phyloP scores from a whole-genome alignment of 2,329 filamentous ascomycete species.

The Diaporthe velutina region DNA sequence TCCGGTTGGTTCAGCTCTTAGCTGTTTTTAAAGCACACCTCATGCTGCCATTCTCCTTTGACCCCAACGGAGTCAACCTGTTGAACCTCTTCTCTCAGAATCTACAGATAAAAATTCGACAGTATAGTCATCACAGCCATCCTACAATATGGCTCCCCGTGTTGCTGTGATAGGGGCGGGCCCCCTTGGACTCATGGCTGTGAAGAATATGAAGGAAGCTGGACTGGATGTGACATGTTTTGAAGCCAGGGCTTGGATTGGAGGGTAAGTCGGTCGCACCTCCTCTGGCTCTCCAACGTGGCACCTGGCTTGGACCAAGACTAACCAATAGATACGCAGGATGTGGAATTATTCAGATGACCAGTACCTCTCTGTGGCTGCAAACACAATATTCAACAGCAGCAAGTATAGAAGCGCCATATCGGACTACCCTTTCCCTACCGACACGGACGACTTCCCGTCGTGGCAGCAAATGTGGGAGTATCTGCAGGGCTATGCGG shows the following conservation, averaged over 20 bases:
- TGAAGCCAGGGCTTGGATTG: slow-evolving; percentile 35
- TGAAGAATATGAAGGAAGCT: slow-evolving; percentile 34
- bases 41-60: too few species aligned
- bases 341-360: slow-evolving; percentile 38
- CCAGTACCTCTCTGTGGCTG: slow-evolving; percentile 30
- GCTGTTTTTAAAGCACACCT: neutral
- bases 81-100: neutral
- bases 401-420: slow-evolving; percentile 35
- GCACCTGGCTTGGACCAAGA: neutral
- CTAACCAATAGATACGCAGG: neutral
- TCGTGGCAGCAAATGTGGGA: slow-evolving; percentile 32
- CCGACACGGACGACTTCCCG: slow-evolving; percentile 32
- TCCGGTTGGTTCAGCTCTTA: neutral
- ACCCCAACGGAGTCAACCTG: too few species aligned
- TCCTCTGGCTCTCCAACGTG: fast-evolving
- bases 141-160: slow-evolving; percentile 6
- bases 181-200: slow-evolving; percentile 35
- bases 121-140: neutral
- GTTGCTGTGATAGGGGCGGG: slow-evolving; percentile 38
- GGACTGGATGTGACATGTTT: slow-evolving; percentile 39
- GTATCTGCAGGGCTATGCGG: slow-evolving; percentile 33
- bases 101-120: neutral
- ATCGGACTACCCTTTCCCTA: slow-evolving; percentile 37
- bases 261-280: neutral
- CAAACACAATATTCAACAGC: slow-evolving; percentile 38